Evolutionary conservation across 2,329 filamentous ascomycete genomes (phyloP), one percentile per base, ranked within the genome.

Genomic region (Cucurbitaria berberidis): DNA sequence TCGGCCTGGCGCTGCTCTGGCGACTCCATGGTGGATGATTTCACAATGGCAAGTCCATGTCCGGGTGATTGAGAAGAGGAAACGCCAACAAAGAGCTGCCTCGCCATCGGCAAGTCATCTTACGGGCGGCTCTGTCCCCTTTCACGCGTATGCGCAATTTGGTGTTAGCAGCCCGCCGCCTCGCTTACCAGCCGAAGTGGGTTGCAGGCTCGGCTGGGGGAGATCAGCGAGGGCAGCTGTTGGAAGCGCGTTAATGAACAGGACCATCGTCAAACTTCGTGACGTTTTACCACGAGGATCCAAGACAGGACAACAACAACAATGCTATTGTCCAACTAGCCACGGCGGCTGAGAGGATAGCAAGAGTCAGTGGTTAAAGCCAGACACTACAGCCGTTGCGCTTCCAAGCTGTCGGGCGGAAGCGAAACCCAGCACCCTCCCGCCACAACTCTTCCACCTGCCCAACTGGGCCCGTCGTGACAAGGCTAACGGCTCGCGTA

Each of bases 171-270:
- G 32, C 34, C 48, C 53, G 26, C 35, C 29, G 29, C 48, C 55
- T 67, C 64, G 64, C 57, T 63, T 67, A 56, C 58, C 51, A 66
- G 51, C 59, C 62, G 64, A 67, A 53, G 57, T 50, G 40, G 30
- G 44, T 39, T 47, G 52, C 47, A 51, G 51, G 24, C 47, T 48
- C 32, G 48, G 38, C 44, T 51, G 32, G 24, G n/a, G 9, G 24
- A 42, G 18, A 13, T 16, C 22, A 39, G 36, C 21, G 36, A 39
- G 36, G n/a, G 11, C 36, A 22, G 11, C n/a, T 22, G 19, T 24
- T 39, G 36, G 21, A 24, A 39, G 7, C 8, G 10, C 36, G 2
- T 24, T 22, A 24, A 39, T 39, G 21, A 39, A 39, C 19, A 39
- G 36, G 36, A 22, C 18, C 13, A 22, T 22, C 13, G 36, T 15